phyloP scores from a whole-genome alignment of 202 grass and related monocot genomes.

The Schoenoplectus tabernaemontani region DNA sequence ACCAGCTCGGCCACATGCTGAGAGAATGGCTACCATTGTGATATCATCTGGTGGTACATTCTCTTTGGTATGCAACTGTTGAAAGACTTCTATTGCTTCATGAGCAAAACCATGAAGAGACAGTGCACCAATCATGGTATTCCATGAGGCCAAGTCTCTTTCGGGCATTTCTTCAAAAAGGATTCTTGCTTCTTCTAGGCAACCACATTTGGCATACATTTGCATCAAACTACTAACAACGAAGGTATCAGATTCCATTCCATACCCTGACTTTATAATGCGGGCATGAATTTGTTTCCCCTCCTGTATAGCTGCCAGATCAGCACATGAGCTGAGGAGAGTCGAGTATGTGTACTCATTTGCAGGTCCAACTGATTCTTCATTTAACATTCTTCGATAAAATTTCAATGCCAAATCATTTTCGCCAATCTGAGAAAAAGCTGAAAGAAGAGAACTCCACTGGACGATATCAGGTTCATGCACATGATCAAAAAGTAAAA shows the following conservation, averaged over 20 bases:
- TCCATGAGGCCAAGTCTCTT: constrained; percentile 43
- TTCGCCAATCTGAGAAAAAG: constrained; percentile 20
- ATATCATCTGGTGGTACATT: constrained; percentile 22
- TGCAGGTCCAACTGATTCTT: constrained; percentile 14
- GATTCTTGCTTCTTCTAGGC: constrained; percentile 26
- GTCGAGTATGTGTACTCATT: constrained; percentile 31
- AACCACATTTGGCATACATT: constrained; percentile 41
- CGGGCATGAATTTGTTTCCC: constrained; percentile 37
- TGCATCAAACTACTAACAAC: constrained; percentile 26
- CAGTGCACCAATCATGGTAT: constrained; percentile 38
- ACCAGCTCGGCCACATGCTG: constrained; percentile 48
- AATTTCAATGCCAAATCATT: constrained; percentile 15
- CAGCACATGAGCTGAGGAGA: constrained; percentile 30
- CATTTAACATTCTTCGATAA: constrained; percentile 26
- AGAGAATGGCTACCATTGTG: constrained; percentile 44
- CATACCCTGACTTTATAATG: constrained; percentile 24
- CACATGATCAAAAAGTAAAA: constrained; percentile 23
- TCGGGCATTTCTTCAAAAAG: constrained; percentile 52
- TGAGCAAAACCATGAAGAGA: constrained; percentile 40
- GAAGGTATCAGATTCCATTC: constrained; percentile 16
- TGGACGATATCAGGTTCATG: constrained; percentile 15
- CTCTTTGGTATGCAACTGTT: not conserved
- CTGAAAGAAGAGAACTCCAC: constrained; percentile 35
- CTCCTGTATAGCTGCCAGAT: constrained; percentile 25
- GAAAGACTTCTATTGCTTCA: constrained; percentile 30